phyloP scores from a whole-genome alignment of 176 grass and related monocot genomes.

The Ensete ventricosum region DNA sequence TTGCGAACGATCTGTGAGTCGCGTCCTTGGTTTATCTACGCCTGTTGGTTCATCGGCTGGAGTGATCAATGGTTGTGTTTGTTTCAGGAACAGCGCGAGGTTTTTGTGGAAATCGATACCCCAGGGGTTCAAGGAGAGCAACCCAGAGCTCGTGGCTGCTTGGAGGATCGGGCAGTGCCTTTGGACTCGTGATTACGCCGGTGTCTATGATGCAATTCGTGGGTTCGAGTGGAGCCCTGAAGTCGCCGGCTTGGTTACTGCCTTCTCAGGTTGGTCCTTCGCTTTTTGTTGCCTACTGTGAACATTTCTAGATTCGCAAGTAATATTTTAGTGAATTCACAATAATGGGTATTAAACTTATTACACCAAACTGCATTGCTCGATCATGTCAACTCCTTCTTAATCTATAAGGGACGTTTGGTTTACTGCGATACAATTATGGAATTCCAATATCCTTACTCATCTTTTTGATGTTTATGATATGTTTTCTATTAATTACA shows the following conservation, averaged over 20 bases:
- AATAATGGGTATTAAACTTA: not conserved
- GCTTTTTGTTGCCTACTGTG: constrained; percentile 4
- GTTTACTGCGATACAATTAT: no score
- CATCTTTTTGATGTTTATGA: no score
- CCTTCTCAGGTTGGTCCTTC: constrained; percentile 47
- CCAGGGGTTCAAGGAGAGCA: constrained; percentile 63
- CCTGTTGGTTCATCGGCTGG: not conserved
- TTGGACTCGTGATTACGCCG: constrained; percentile 79
- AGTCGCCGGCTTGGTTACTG: constrained; percentile 36
- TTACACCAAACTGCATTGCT: not conserved
- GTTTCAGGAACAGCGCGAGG: constrained; percentile 71
- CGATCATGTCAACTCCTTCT: no score
- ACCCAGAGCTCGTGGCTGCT: constrained; percentile 54
- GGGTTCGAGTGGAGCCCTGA: constrained; percentile 71
- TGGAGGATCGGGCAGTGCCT: constrained; percentile 88
- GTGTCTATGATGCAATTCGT: constrained; percentile 39
- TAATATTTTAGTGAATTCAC: no score
- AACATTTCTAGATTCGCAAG: constrained; percentile 9
- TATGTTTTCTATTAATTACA: no score
- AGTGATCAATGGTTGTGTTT: not conserved
- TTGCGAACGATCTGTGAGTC: constrained; percentile 57
- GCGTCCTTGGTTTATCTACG: not conserved
- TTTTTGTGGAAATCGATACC: constrained; percentile 87
- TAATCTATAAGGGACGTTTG: no score
- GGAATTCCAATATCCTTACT: no score